These are phyloP conservation scores for Leccinum obscurum DNA, from an alignment of 768 basidiomycete genomes.

Conservation along the genomic window DNA sequence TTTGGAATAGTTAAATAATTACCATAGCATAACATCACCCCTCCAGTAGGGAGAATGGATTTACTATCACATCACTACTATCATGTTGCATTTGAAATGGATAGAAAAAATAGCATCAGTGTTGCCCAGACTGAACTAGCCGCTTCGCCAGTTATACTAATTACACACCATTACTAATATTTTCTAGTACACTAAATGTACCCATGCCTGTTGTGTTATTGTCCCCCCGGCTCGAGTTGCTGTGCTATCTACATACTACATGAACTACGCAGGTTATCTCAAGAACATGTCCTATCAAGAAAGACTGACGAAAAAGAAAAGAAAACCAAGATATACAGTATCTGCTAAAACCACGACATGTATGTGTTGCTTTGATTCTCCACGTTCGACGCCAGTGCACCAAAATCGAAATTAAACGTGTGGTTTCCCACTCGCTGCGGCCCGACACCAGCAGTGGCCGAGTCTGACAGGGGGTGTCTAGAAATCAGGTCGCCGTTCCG, in stretches of 20 bases:
- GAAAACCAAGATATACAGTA: slow-evolving; percentile 13
- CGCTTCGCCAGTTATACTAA: too few relatives aligned
- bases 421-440: slow-evolving; percentile 49
- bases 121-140: too few relatives aligned
- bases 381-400: slow-evolving; percentile 53
- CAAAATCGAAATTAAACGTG: slow-evolving; percentile 62
- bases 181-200: too few relatives aligned
- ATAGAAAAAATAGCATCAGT: too few relatives aligned
- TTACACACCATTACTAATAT: too few relatives aligned
- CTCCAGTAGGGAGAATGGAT: too few relatives aligned
- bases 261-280: slow-evolving; percentile 11
- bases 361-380: slow-evolving; percentile 57
- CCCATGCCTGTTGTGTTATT: not conserved
- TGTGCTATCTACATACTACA: slow-evolving; percentile 1
- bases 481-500: slow-evolving; percentile 28
- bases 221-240: not conserved
- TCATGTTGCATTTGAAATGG: too few relatives aligned
- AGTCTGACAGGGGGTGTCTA: slow-evolving; percentile 20
- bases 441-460: slow-evolving; percentile 22
- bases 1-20: too few relatives aligned
- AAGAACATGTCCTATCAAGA: slow-evolving; percentile 19
- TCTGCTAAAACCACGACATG: slow-evolving; percentile 64
- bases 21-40: too few relatives aligned
- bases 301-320: slow-evolving; percentile 2
- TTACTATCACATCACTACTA: too few relatives aligned